Conservation (phyloP, 192 early-diverging fungal genomes). For the Mortierella alpina region DNA sequence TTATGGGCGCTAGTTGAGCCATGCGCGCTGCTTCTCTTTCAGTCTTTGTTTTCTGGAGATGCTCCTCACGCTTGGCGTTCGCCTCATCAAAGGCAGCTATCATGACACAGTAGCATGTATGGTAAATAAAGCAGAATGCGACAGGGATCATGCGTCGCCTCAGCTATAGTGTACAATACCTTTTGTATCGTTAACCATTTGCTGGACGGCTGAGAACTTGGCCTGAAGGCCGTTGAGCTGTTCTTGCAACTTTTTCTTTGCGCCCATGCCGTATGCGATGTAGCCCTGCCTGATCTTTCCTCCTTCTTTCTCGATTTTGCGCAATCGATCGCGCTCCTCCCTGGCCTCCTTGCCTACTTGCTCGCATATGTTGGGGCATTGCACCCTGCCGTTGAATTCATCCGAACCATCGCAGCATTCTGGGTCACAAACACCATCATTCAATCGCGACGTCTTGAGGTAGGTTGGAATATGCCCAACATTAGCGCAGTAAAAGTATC, state of each 20-base stretch:
- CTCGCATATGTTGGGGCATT: slow-evolving; percentile 82
- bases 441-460: slow-evolving; percentile 79
- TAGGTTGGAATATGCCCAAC: slow-evolving; percentile 74
- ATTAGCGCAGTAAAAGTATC: slow-evolving; percentile 88
- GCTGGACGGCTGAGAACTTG: slow-evolving; percentile 5
- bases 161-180: slow-evolving; percentile 12
- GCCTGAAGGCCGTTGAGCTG: slow-evolving; percentile 21
- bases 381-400: slow-evolving; percentile 69
- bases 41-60: slow-evolving; percentile 23
- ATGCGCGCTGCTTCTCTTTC: slow-evolving; percentile 36
- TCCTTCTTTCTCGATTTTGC: slow-evolving; percentile 22
- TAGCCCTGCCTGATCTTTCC: slow-evolving; percentile 39
- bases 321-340: slow-evolving; percentile 22
- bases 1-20: slow-evolving; percentile 27
- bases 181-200: slow-evolving; percentile 24
- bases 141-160: background rate
- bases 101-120: too few species aligned
- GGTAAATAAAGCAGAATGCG: too few species aligned
- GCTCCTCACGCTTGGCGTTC: slow-evolving; percentile 20
- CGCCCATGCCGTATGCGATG: slow-evolving; percentile 32
- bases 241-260: slow-evolving; percentile 16
- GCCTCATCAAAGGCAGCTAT: slow-evolving; percentile 12
- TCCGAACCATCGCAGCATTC: slow-evolving; percentile 98
- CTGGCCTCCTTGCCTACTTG: slow-evolving; percentile 60
- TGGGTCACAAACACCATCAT: slow-evolving; percentile 95